Percentiles rank a stretch among this genome's conserved stretches.
Conservation (phyloP, 768 basidiomycete genomes). For the Hericium coralloides region DNA sequence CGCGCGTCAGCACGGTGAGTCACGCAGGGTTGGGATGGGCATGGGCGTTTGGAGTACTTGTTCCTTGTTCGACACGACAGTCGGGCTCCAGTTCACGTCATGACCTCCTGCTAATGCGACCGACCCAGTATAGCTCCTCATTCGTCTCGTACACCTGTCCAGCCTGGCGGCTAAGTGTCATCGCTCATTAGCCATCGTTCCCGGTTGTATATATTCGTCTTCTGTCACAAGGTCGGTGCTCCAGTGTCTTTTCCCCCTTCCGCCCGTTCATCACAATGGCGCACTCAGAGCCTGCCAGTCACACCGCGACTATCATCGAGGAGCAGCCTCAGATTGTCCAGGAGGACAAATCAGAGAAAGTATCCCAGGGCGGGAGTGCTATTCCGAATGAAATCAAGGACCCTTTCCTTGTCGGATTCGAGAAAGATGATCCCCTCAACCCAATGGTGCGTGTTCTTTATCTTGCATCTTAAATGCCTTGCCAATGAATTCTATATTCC, state of each 20-base stretch:
- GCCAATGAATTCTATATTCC: not conserved
- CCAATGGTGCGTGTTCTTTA: slow-evolving; percentile 6
- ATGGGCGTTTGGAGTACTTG: no score
- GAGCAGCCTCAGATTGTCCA: not conserved
- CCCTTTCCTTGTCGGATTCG: slow-evolving; percentile 11
- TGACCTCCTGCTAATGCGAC: not conserved
- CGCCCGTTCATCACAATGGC: not conserved
- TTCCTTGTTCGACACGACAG: no score
- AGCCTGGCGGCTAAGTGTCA: not conserved
- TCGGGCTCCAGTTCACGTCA: not conserved
- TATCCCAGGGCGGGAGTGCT: not conserved
- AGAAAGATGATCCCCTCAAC: slow-evolving; percentile 1
- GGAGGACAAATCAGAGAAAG: not conserved
- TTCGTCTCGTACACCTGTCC: not conserved
- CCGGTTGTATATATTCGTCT: not conserved
- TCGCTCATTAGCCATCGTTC: not conserved
- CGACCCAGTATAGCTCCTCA: not conserved
- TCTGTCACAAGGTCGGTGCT: not conserved
- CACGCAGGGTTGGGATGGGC: no score
- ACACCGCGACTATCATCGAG: slow-evolving; percentile 5
- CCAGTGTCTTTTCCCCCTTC: not conserved
- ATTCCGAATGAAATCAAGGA: slow-evolving; percentile 2
- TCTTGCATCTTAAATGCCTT: not conserved
- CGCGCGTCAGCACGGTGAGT: no score
- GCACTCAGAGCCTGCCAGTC: not conserved